phyloP scores from a whole-genome alignment of 73 alveolate species.

The Tetrahymena elliotti region DNA sequence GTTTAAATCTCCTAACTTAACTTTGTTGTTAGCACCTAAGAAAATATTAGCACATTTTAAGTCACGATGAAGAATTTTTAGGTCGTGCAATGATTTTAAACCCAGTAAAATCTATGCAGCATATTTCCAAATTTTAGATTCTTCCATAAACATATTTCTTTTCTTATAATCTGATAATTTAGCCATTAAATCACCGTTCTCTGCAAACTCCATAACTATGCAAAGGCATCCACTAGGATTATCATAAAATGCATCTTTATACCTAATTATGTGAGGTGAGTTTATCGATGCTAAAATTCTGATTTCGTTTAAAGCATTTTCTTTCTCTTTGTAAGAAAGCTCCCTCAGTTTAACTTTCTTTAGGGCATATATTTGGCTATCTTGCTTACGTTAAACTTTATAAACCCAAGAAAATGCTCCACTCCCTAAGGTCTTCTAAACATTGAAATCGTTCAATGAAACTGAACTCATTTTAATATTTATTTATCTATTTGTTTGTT shows the following conservation, averaged over 20 bases:
- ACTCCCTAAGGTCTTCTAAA: constrained; percentile 19
- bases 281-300: constrained; percentile 50
- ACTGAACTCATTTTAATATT: background rate
- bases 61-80: constrained; percentile 71
- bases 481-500: too few relatives aligned
- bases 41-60: constrained; percentile 73
- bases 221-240: constrained; percentile 4
- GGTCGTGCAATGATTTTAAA: constrained; percentile 62
- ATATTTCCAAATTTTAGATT: constrained; percentile 47
- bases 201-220: constrained; percentile 51
- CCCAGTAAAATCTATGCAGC: constrained; percentile 67
- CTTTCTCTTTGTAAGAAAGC: constrained; percentile 48
- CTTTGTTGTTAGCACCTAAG: constrained; percentile 60
- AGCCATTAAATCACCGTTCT: constrained; percentile 55
- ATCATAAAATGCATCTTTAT: constrained; percentile 52
- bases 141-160: constrained; percentile 40
- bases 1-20: constrained; percentile 73
- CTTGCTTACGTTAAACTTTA: constrained; percentile 35
- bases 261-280: constrained; percentile 43
- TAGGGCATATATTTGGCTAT: constrained; percentile 36
- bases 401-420: constrained; percentile 44
- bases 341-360: constrained; percentile 41
- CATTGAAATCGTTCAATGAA: constrained; percentile 3
- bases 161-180: constrained; percentile 38
- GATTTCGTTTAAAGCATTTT: constrained; percentile 55